phyloP scores from a whole-genome alignment of 1,284 basidiomycete species.

The Stereum hirsutum region DNA sequence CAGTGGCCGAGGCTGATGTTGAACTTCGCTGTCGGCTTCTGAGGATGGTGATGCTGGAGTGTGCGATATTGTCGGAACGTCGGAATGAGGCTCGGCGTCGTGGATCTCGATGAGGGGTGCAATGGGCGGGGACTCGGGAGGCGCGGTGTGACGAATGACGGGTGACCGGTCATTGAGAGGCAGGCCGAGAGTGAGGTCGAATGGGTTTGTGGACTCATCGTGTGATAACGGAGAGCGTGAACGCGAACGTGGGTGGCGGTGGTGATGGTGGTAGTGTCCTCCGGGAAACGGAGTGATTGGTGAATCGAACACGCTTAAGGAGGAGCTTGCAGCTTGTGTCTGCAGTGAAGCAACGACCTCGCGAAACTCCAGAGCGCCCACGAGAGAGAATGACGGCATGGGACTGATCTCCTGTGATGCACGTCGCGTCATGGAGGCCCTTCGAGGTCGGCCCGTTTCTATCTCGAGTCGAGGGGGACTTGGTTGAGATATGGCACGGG shows the following conservation, averaged over 20 bases:
- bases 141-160: conserved; percentile 20
- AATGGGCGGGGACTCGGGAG: conserved; percentile 16
- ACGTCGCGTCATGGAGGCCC: conserved; percentile 27
- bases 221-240: conserved; percentile 15
- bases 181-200: conserved; percentile 37
- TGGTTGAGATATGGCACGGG: conserved; percentile 27
- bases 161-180: conserved; percentile 38
- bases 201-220: conserved; percentile 28
- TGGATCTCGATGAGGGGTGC: conserved; percentile 6
- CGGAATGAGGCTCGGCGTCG: conserved; percentile 15
- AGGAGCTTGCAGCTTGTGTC: conserved; percentile 46
- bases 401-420: conserved; percentile 29
- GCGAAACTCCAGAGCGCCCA: conserved; percentile 90
- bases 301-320: conserved; percentile 56
- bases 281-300: conserved; percentile 65
- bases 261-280: conserved; percentile 52
- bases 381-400: conserved; percentile 80
- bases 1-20: conserved; percentile 25
- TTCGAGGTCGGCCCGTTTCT: conserved; percentile 30
- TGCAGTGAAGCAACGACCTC: conserved; percentile 80
- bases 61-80: conserved; percentile 42
- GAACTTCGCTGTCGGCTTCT: conserved; percentile 27
- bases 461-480: conserved; percentile 28
- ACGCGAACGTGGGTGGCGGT: conserved; percentile 18
- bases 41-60: conserved; percentile 46